Conservation (phyloP, 257 asterid genomes). For the Ligustrum vulgare region DNA sequence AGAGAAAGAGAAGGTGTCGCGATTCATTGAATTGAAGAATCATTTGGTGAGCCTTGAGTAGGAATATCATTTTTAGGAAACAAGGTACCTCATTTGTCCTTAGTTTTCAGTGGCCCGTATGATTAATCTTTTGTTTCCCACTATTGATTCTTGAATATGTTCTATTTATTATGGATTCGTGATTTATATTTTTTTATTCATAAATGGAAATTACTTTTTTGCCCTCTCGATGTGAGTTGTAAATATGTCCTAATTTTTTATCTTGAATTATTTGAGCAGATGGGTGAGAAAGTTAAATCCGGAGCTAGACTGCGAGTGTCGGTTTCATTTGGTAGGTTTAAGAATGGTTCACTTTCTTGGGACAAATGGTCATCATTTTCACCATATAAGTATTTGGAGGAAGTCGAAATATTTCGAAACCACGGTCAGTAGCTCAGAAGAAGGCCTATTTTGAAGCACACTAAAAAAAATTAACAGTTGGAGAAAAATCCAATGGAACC, state of each 20-base stretch:
- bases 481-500: slow-evolving; percentile 46
- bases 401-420: slow-evolving; percentile 83
- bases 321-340: slow-evolving; percentile 89
- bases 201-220: slow-evolving; percentile 18
- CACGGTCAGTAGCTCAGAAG: slow-evolving; percentile 93
- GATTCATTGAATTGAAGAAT: slow-evolving; percentile 26
- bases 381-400: slow-evolving; percentile 89
- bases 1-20: slow-evolving; percentile 10
- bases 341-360: slow-evolving; percentile 83
- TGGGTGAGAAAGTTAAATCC: slow-evolving; percentile 78
- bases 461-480: slow-evolving; percentile 68
- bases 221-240: slow-evolving; percentile 23
- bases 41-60: slow-evolving; percentile 52
- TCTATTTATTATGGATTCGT: slow-evolving; percentile 15
- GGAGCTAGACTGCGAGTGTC: too few relatives aligned
- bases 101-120: slow-evolving; percentile 20
- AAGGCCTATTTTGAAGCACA: slow-evolving; percentile 97
- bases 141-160: slow-evolving; percentile 5
- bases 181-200: slow-evolving; percentile 8
- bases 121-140: slow-evolving; percentile 10
- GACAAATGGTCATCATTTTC: slow-evolving; percentile 96
- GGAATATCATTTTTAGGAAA: slow-evolving; percentile 33
- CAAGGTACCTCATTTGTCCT: slow-evolving; percentile 39
- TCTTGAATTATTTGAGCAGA: slow-evolving; percentile 52
- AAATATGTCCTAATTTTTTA: slow-evolving; percentile 24